These are phyloP conservation scores for Vanrija sp. DNA, from an alignment of 1,284 basidiomycete species.

Conservation along the genomic window DNA sequence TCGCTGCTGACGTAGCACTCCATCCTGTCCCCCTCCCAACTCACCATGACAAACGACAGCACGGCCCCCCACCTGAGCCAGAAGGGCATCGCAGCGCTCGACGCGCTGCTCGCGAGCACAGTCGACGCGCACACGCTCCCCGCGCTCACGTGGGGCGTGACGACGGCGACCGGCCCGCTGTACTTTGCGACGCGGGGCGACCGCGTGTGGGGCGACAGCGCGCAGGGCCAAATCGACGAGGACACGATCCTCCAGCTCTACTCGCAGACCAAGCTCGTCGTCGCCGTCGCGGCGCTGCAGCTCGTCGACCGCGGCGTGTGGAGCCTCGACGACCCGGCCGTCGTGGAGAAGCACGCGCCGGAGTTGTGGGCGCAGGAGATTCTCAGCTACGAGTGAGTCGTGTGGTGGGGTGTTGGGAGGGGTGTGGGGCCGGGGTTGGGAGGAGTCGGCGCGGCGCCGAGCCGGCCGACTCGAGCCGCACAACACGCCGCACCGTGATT, in stretches of 20 bases:
- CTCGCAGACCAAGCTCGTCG: slow-evolving; percentile 40
- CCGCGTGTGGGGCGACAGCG: slow-evolving; percentile 22
- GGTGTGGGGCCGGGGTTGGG: too few species aligned
- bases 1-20: too few species aligned
- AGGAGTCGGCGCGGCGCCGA: too few species aligned
- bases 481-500: background rate
- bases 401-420: background rate
- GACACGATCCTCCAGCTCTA: slow-evolving; percentile 28
- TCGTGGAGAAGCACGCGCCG: slow-evolving; percentile 26
- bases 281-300: slow-evolving; percentile 38
- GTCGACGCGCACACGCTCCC: slow-evolving; percentile 24
- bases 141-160: slow-evolving; percentile 26
- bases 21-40: too few species aligned
- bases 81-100: slow-evolving; percentile 18
- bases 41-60: background rate
- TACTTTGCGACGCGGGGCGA: slow-evolving; percentile 30
- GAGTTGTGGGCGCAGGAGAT: slow-evolving; percentile 27
- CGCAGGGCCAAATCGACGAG: slow-evolving; percentile 21
- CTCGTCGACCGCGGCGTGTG: slow-evolving; percentile 37
- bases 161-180: slow-evolving; percentile 27
- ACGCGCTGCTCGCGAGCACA: slow-evolving; percentile 19
- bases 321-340: slow-evolving; percentile 25
- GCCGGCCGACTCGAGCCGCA: too few species aligned
- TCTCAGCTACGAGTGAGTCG: slow-evolving; percentile 1
- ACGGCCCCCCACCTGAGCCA: background rate